phyloP scores from a whole-genome alignment of 2,329 filamentous ascomycete species.

The Lachnellula suecica region DNA sequence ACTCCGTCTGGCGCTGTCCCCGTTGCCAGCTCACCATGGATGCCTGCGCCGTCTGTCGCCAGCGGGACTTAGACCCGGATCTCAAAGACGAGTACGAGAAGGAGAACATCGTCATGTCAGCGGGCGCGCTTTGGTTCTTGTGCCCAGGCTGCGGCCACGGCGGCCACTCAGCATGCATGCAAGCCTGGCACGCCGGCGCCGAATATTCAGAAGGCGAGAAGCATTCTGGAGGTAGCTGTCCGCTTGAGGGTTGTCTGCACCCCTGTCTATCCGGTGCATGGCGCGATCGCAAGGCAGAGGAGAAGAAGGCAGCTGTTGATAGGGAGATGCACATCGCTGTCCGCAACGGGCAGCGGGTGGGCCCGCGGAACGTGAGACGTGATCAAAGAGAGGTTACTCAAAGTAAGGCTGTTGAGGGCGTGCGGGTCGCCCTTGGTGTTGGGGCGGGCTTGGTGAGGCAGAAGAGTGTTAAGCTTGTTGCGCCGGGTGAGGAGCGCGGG shows the following conservation, averaged over 20 bases:
- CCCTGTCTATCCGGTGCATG: slow-evolving; percentile 59
- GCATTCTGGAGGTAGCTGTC: slow-evolving; percentile 56
- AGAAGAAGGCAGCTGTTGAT: slow-evolving; percentile 20
- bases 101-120: slow-evolving; percentile 2
- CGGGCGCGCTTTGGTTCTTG: slow-evolving; percentile 53
- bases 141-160: slow-evolving; percentile 63
- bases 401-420: slow-evolving; percentile 60
- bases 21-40: slow-evolving; percentile 53
- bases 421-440: slow-evolving; percentile 49
- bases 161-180: slow-evolving; percentile 59
- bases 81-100: slow-evolving; percentile 2
- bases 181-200: slow-evolving; percentile 52
- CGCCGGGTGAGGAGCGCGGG: slow-evolving; percentile 26
- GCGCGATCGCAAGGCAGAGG: slow-evolving; percentile 44
- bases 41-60: slow-evolving; percentile 58
- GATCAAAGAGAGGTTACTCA: slow-evolving; percentile 56
- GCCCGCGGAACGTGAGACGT: slow-evolving; percentile 36
- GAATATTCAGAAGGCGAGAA: slow-evolving; percentile 33
- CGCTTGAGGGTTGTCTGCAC: slow-evolving; percentile 64
- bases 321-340: slow-evolving; percentile 47
- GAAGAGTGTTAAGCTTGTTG: slow-evolving; percentile 64
- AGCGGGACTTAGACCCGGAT: slow-evolving; percentile 31
- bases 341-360: slow-evolving; percentile 15
- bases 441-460: slow-evolving; percentile 46
- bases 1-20: slow-evolving; percentile 56